phyloP scores from a whole-genome alignment of 31 red algal species.

The Odonthalia washingtoniensis region DNA sequence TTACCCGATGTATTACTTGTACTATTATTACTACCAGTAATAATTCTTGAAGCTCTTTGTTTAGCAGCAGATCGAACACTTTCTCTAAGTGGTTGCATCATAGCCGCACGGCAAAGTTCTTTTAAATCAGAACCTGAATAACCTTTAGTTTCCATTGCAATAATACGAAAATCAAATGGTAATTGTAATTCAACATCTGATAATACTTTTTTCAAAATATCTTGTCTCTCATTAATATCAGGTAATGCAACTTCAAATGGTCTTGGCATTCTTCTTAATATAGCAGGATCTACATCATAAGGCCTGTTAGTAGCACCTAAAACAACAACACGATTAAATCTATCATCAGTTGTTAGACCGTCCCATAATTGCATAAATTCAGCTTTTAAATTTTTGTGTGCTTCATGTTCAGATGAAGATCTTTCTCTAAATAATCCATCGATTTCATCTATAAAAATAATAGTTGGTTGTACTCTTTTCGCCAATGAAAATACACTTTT shows the following conservation, averaged over 20 bases:
- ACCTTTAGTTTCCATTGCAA: conserved; percentile 77
- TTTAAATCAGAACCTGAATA: conserved; percentile 97
- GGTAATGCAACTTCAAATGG: conserved; percentile 92
- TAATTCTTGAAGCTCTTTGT: conserved; percentile 16
- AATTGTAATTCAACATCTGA: conserved; percentile 51
- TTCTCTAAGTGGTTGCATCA: conserved; percentile 81
- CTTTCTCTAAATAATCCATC: conserved; percentile 95
- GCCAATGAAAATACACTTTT: conserved; percentile 96
- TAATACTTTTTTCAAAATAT: conserved; percentile 86
- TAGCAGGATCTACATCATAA: conserved; percentile 95
- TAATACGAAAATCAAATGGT: conserved; percentile 43
- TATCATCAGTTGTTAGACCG: conserved; percentile 86
- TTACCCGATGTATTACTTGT: too few species aligned
- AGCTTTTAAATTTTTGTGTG: conserved; percentile 96
- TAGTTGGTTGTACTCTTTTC: conserved; percentile 83
- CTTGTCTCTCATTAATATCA: conserved; percentile 56
- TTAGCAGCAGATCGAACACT: conserved; percentile 56
- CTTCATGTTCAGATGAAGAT: conserved; percentile 87
- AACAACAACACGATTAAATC: conserved; percentile 80
- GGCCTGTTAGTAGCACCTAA: conserved; percentile 96
- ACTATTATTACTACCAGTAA: neutral
- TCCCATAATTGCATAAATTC: conserved; percentile 99
- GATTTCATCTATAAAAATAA: conserved; percentile 99
- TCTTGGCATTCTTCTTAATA: conserved; percentile 90
- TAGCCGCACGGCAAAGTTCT: conserved; percentile 95